Evolutionary conservation across 305 asterid species (phyloP).

Genomic region (Fraxinus paxiana): DNA sequence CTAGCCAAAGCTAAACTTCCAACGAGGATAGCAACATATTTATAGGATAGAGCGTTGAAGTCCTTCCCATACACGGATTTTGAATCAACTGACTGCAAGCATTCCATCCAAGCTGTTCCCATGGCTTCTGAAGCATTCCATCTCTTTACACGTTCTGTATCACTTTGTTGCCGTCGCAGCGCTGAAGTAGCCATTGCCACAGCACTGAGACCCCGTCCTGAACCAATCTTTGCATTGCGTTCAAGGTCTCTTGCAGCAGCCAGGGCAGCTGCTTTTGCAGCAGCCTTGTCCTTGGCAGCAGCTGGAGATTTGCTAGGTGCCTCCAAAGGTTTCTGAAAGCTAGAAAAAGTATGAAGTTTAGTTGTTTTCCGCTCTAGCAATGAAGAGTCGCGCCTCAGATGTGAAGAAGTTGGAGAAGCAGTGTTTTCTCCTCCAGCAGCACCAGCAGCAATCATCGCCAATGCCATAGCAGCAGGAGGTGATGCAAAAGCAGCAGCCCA

Average conservation of each 20-base stretch:
- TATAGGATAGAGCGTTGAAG: slow-evolving; percentile 85
- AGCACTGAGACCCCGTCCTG: slow-evolving; percentile 99
- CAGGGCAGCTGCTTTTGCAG: slow-evolving; percentile 98
- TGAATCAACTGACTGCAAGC: slow-evolving; percentile 86
- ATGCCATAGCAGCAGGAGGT: slow-evolving; percentile 98
- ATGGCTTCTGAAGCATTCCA: slow-evolving; percentile 98
- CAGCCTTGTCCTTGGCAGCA: slow-evolving; percentile 90
- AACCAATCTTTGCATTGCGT: slow-evolving; percentile 96
- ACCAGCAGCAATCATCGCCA: slow-evolving; percentile 99
- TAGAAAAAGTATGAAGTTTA: slow-evolving; percentile 81
- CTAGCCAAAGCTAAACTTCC: slow-evolving; percentile 98
- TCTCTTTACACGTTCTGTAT: slow-evolving; percentile 82
- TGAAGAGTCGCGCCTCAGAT: slow-evolving; percentile 89
- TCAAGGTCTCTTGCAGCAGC: slow-evolving; percentile 99
- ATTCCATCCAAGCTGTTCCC: slow-evolving; percentile 98
- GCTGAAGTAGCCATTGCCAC: slow-evolving; percentile 99
- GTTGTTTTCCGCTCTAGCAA: slow-evolving; percentile 80
- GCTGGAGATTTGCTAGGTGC: slow-evolving; percentile 63
- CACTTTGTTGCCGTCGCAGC: slow-evolving; percentile 79
- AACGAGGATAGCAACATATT: slow-evolving; percentile 89
- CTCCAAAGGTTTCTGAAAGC: slow-evolving; percentile 90
- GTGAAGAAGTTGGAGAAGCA: slow-evolving; percentile 57
- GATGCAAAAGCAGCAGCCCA: slow-evolving; percentile 99
- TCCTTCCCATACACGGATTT: slow-evolving; percentile 93
- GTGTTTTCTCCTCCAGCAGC: slow-evolving; percentile 90